Percentiles rank a stretch among this genome's conserved stretches.
Conservation (phyloP, 495 filamentous ascomycete genomes). For the Penicillium flavigenum region DNA sequence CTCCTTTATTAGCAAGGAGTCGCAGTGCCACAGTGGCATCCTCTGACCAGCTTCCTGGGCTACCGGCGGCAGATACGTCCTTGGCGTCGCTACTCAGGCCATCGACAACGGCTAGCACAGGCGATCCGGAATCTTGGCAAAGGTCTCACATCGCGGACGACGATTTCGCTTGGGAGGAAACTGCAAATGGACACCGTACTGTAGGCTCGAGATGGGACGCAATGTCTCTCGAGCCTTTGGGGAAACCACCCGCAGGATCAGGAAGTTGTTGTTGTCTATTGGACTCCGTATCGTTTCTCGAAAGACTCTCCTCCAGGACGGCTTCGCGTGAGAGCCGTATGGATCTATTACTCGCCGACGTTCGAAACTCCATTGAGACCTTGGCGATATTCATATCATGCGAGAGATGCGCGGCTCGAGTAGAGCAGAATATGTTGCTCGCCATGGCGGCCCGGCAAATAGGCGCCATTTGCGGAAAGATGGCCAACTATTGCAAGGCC, state of each 20-base stretch:
- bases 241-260: neutral
- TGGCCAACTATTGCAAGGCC: conserved; percentile 1
- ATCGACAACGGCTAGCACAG: neutral
- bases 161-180: neutral
- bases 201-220: neutral
- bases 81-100: neutral
- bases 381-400: conserved; percentile 1
- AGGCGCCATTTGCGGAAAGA: neutral
- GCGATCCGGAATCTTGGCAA: neutral
- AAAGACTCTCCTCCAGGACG: neutral
- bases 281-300: neutral
- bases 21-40: neutral
- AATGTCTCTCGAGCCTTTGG: neutral
- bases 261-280: neutral
- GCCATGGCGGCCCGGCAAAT: conserved; percentile 1
- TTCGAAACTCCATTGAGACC: conserved; percentile 1
- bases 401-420: conserved; percentile 1
- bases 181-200: neutral
- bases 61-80: neutral
- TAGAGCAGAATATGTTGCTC: conserved; percentile 5
- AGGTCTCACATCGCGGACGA: neutral
- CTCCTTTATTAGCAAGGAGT: neutral
- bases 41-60: neutral
- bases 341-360: conserved; percentile 3
- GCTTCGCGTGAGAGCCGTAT: conserved; percentile 4